phyloP scores from a whole-genome alignment of 2,329 filamentous ascomycete species.

The Fusarium denticulatum region DNA sequence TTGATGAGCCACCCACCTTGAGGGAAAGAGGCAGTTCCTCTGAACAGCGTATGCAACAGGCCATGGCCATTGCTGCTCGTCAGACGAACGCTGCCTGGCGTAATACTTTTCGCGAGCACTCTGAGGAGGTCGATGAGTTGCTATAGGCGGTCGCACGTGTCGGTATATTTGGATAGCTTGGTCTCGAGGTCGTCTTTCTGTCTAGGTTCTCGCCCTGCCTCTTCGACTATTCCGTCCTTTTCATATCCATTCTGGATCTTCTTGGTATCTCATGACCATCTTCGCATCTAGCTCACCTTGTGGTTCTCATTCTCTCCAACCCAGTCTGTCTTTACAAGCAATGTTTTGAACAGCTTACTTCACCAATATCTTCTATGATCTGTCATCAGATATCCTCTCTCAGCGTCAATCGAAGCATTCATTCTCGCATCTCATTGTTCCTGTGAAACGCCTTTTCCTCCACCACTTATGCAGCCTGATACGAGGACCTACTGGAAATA shows the following conservation, averaged over 20 bases:
- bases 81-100: background rate
- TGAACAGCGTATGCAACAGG: background rate
- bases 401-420: rapidly evolving
- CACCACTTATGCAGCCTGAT: background rate
- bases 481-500: too few species aligned
- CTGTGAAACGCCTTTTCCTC: rapidly evolving
- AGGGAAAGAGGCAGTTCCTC: background rate
- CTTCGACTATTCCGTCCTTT: too few species aligned
- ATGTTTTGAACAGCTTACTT: rapidly evolving
- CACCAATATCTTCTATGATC: background rate
- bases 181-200: too few species aligned
- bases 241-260: background rate
- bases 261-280: background rate
- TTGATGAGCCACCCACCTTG: background rate
- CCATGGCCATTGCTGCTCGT: background rate
- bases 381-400: background rate
- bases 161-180: rapidly evolving
- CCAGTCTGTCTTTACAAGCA: background rate
- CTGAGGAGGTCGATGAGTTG: background rate
- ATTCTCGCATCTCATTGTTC: background rate
- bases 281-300: too few species aligned
- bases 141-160: background rate
- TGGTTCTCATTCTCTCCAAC: background rate
- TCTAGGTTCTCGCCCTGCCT: background rate
- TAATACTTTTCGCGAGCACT: background rate